Percentiles rank a stretch among this genome's conserved stretches.
phyloP scores from a whole-genome alignment of 2,329 filamentous ascomycete species.

The Cladobotryum protrusum region DNA sequence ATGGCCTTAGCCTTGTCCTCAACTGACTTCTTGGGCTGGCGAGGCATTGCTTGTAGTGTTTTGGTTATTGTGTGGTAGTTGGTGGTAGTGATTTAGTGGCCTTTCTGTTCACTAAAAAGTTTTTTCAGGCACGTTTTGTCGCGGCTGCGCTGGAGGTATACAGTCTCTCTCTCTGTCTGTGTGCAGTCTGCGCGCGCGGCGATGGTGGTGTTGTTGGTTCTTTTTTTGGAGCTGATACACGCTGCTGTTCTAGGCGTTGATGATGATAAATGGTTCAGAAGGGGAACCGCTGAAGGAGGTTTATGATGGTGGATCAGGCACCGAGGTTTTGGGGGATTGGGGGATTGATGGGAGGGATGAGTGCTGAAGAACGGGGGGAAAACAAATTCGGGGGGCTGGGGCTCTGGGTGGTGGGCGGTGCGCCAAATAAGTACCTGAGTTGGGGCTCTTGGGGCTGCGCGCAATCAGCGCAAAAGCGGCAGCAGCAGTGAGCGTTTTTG shows the following conservation, averaged over 20 bases:
- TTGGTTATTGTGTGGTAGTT: slow-evolving; percentile 2
- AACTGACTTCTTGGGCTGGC: slow-evolving; percentile 38
- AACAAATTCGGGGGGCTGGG: slow-evolving; percentile 24
- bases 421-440: slow-evolving; percentile 30
- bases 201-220: no score
- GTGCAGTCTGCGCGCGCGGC: no score
- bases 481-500: slow-evolving; percentile 16
- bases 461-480: slow-evolving; percentile 28
- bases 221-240: background rate
- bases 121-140: slow-evolving; percentile 4
- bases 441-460: slow-evolving; percentile 17
- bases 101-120: background rate
- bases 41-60: slow-evolving; percentile 35
- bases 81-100: background rate
- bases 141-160: background rate
- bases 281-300: slow-evolving; percentile 6
- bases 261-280: slow-evolving; percentile 2
- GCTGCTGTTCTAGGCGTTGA: slow-evolving; percentile 2
- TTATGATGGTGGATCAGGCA: slow-evolving; percentile 15
- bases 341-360: slow-evolving; percentile 20
- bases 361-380: slow-evolving; percentile 26
- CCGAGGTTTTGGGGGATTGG: slow-evolving; percentile 14
- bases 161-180: no score
- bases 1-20: slow-evolving; percentile 31
- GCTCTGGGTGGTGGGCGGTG: slow-evolving; percentile 26